Evolutionary conservation across 805 yeast species (phyloP).

Genomic region (Metschnikowia sp.): DNA sequence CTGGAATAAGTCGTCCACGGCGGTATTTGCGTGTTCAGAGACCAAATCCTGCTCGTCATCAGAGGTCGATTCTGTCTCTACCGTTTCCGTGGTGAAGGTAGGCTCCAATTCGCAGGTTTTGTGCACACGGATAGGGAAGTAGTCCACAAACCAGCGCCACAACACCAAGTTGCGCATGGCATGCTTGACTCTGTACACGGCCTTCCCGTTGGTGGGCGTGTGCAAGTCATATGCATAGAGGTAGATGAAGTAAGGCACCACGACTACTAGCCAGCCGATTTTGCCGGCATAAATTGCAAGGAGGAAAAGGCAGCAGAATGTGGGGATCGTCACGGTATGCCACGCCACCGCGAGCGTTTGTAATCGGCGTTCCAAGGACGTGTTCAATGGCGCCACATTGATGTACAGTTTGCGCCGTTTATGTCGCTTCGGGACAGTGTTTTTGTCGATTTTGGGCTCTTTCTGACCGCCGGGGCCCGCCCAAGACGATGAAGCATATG

Average conservation of each 20-base stretch:
- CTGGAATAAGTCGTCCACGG: slow-evolving; percentile 35
- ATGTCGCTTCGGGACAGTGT: background rate
- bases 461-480: slow-evolving; percentile 1
- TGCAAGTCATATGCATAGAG: slow-evolving; percentile 55
- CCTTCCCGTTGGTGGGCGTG: slow-evolving; percentile 74
- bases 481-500: background rate
- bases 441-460: no score
- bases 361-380: slow-evolving; percentile 55
- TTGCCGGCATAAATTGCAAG: slow-evolving; percentile 44
- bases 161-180: slow-evolving; percentile 53
- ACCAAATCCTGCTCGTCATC: slow-evolving; percentile 43
- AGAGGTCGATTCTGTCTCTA: slow-evolving; percentile 22
- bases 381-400: slow-evolving; percentile 51
- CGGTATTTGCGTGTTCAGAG: slow-evolving; percentile 34
- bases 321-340: slow-evolving; percentile 71
- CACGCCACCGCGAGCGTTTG: slow-evolving; percentile 69
- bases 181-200: slow-evolving; percentile 51
- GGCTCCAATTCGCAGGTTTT: slow-evolving; percentile 71
- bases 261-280: slow-evolving; percentile 66
- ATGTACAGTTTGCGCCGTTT: slow-evolving; percentile 15
- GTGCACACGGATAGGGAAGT: slow-evolving; percentile 75
- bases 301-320: slow-evolving; percentile 52
- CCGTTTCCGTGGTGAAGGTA: slow-evolving; percentile 48
- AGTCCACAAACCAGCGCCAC: slow-evolving; percentile 72
- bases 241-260: slow-evolving; percentile 58